Percentiles rank a stretch among this genome's conserved stretches.
Conservation (phyloP, 2,329 filamentous ascomycete species). For the Cladosporium sp. region DNA sequence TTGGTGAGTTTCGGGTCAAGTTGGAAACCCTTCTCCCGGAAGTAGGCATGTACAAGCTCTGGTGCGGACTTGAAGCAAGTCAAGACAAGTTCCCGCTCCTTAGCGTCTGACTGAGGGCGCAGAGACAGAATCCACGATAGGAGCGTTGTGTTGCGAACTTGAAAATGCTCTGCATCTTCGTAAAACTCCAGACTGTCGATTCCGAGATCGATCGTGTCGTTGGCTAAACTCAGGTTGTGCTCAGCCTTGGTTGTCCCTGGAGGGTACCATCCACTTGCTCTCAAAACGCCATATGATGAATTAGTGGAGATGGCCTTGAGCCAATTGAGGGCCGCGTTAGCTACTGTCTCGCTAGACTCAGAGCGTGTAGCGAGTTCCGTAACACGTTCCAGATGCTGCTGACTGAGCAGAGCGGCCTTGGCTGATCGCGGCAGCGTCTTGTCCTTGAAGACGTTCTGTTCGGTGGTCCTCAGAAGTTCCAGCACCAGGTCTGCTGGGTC, state of each 20-base stretch:
- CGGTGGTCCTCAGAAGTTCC: conserved; percentile 70
- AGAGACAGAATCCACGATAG: conserved; percentile 75
- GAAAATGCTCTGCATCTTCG: conserved; percentile 53
- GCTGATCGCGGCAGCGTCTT: conserved; percentile 65
- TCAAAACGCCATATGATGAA: conserved; percentile 66
- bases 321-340: conserved; percentile 69
- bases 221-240: conserved; percentile 23
- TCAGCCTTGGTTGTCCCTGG: conserved; percentile 47
- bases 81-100: conserved; percentile 77
- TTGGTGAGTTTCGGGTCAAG: conserved; percentile 90
- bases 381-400: conserved; percentile 36
- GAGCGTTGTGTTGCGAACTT: conserved; percentile 74
- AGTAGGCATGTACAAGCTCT: conserved; percentile 85
- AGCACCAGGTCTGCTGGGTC: conserved; percentile 72
- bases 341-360: conserved; percentile 49
- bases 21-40: conserved; percentile 73
- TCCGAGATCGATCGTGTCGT: conserved; percentile 56
- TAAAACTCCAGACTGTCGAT: conserved; percentile 68
- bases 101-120: conserved; percentile 74
- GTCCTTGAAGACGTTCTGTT: conserved; percentile 69
- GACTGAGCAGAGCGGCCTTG: conserved; percentile 52
- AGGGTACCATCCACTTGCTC: conserved; percentile 81
- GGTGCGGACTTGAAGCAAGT: conserved; percentile 77
- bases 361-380: conserved; percentile 57
- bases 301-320: conserved; percentile 72